These are phyloP conservation scores for Kluyveromyces nonfermentans DNA, from an alignment of 805 yeast genomes.

Conservation along the genomic window DNA sequence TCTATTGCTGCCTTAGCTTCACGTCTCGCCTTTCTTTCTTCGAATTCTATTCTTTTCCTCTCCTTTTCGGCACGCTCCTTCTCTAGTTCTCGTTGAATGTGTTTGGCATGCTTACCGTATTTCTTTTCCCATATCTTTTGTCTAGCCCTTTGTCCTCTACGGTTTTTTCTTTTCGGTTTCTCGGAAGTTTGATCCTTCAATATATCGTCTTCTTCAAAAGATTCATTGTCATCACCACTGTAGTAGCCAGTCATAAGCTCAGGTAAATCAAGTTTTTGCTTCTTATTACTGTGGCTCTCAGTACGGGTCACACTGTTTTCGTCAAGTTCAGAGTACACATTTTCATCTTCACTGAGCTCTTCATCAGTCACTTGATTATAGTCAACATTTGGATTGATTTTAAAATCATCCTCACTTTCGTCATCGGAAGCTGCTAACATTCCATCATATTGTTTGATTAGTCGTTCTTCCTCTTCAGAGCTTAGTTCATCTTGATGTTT, in stretches of 20 bases:
- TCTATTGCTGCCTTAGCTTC: conserved; percentile 37
- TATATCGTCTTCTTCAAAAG: conserved; percentile 37
- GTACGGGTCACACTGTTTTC: conserved; percentile 17
- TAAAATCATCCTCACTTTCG: conserved; percentile 32
- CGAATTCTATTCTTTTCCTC: conserved; percentile 53
- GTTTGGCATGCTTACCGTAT: conserved; percentile 77
- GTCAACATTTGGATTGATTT: conserved; percentile 20
- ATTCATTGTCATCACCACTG: conserved; percentile 75
- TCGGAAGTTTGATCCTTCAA: conserved; percentile 31
- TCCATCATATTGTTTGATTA: conserved; percentile 30
- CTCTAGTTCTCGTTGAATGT: conserved; percentile 58
- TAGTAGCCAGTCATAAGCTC: conserved; percentile 69
- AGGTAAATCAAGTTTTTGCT: conserved; percentile 42
- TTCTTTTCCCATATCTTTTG: conserved; percentile 94
- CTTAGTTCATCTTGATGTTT: conserved; percentile 10
- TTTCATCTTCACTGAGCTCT: conserved; percentile 14
- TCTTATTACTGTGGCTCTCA: conserved; percentile 33
- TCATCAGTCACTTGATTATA: conserved; percentile 8
- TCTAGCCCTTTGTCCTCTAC: conserved; percentile 96
- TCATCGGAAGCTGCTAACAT: conserved; percentile 32
- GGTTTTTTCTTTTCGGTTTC: conserved; percentile 56
- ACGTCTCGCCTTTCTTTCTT: conserved; percentile 63
- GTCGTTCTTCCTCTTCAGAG: conserved; percentile 17
- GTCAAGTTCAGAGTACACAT: conserved; percentile 26
- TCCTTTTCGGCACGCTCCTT: conserved; percentile 47